phyloP scores from a whole-genome alignment of 805 yeast species.

The Yamadazyma phyllophila region DNA sequence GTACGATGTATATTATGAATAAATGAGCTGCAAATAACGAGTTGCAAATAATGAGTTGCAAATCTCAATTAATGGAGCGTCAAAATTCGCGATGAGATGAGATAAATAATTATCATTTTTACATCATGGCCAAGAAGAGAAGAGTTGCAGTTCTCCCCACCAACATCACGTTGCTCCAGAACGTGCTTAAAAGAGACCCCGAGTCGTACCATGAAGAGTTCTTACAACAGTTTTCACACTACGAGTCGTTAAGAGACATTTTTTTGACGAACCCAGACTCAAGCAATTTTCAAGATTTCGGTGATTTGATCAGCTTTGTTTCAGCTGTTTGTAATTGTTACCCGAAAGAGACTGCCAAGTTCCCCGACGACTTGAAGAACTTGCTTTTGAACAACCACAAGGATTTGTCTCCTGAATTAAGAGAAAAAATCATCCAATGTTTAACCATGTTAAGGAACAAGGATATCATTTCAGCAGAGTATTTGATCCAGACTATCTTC shows the following conservation, averaged over 20 bases:
- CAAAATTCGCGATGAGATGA: slow-evolving; percentile 9
- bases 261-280: slow-evolving; percentile 64
- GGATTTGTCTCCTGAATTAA: slow-evolving; percentile 75
- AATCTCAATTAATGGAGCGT: too few species aligned
- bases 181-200: slow-evolving; percentile 91
- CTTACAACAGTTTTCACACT: slow-evolving; percentile 87
- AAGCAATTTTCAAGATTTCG: slow-evolving; percentile 59
- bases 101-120: slow-evolving; percentile 1
- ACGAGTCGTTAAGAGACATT: slow-evolving; percentile 85
- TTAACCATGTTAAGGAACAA: slow-evolving; percentile 88
- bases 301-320: slow-evolving; percentile 84
- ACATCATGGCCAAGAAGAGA: slow-evolving; percentile 73
- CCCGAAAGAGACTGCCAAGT: slow-evolving; percentile 81
- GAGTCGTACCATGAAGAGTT: slow-evolving; percentile 93
- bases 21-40: not conserved
- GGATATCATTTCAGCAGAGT: slow-evolving; percentile 73
- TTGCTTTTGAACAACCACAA: slow-evolving; percentile 74
- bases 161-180: slow-evolving; percentile 87
- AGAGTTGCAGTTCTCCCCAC: slow-evolving; percentile 94
- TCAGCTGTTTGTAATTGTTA: slow-evolving; percentile 89
- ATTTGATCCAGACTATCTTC: slow-evolving; percentile 79
- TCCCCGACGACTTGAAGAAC: slow-evolving; percentile 76
- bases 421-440: slow-evolving; percentile 89
- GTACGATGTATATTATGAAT: not conserved
- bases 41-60: too few species aligned